Percentiles rank a stretch among this genome's conserved stretches.
phyloP scores from a whole-genome alignment of 73 alveolate genomes.

The Tetrahymena borealis region DNA sequence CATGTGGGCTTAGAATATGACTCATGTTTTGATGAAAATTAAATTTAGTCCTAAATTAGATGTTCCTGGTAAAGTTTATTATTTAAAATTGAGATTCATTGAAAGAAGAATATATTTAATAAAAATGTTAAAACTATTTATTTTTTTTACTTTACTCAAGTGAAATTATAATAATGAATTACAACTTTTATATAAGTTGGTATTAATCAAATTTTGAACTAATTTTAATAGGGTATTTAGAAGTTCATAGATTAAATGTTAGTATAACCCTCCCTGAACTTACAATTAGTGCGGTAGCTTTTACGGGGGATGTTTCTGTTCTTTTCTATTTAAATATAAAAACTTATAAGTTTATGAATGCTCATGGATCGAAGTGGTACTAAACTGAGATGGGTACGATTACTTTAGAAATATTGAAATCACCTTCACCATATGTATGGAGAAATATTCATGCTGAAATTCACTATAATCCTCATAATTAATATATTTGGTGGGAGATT shows the following conservation, averaged over 20 bases:
- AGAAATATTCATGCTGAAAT: constrained; percentile 28
- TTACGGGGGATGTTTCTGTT: background rate
- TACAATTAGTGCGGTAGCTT: background rate
- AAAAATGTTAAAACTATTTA: background rate
- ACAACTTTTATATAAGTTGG: background rate
- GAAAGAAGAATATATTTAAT: background rate
- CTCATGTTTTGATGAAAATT: constrained; percentile 18
- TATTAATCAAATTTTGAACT: background rate
- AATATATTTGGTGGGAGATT: constrained; percentile 39
- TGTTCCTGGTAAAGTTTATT: constrained; percentile 8
- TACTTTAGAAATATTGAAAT: constrained; percentile 8
- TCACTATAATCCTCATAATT: constrained; percentile 22
- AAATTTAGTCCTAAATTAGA: constrained; percentile 21
- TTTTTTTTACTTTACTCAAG: background rate
- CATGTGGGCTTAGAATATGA: constrained; percentile 38
- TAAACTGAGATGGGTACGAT: constrained; percentile 19
- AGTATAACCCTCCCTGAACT: constrained; percentile 3
- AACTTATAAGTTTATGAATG: constrained; percentile 38
- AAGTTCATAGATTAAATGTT: background rate
- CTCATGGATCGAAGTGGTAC: background rate
- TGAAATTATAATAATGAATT: background rate
- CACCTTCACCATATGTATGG: constrained; percentile 42
- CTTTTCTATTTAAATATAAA: constrained; percentile 1
- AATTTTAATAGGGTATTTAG: background rate
- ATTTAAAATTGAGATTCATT: background rate